Base-by-base conservation (phyloP, 805 yeast species). In the Pichia insulana region DNA sequence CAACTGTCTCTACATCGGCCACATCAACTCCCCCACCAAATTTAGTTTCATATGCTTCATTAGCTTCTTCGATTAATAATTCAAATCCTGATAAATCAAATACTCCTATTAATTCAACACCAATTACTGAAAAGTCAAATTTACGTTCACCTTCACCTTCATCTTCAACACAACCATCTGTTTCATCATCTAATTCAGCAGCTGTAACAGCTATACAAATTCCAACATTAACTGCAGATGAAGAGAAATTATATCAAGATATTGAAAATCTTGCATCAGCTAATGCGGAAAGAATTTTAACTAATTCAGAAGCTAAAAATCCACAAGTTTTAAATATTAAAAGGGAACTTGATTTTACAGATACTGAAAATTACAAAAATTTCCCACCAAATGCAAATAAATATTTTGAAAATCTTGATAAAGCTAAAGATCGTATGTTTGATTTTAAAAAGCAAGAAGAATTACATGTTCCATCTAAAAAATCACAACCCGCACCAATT, bases 341-440 rank as follows among this genome's bases (percentile, higher is more conserved):
- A 30, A 37, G 44, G n/a, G 19, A 41, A n/a, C 41, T 53, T 15
- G 45, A 55, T 26, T 56, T 56, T 32, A 20, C 51, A 34, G 55
- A 54, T 42, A 25, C 50, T 1, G 41, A 55, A 2, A 50, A 48
- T 38, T 57, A 47, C 36, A 38, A 51, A 1, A 56, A 58, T 32
- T 44, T 61, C 18, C 63, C 63, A 2, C 49, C 36, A 1, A 61
- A 59, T 9, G 50, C 52, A 30, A 50, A 53, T 2, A 43, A 44
- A 2, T 58, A 61, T 35, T 43, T 56, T 18, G 43, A 52, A 26
- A 49, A 58, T 3, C 40, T 62, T 42, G 65, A 64, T 35, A 40
- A 45, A 10, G 60, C 66, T 12, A 65, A 62, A 44, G 54, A 58
- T n/a, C 50, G 65, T 34, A 22, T 55, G 16, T 42, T 49, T 30